Conservation (phyloP, 2,329 filamentous ascomycete species). For the Ascochyta viciae-villosae region DNA sequence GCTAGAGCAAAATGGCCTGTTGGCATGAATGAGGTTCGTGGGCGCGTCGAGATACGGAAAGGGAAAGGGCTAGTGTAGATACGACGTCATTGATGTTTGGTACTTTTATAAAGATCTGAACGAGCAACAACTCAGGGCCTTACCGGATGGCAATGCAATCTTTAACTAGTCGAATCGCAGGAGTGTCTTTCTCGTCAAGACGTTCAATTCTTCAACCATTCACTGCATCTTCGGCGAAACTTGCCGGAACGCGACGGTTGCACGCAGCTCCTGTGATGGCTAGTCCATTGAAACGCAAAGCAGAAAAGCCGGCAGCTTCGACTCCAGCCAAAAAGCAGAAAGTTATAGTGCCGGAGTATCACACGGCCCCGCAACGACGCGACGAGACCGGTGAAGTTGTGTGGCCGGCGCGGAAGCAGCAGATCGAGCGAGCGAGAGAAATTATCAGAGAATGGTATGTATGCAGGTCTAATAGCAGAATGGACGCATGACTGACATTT, state of each 20-base stretch:
- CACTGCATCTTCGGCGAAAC: no score
- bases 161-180: neutral
- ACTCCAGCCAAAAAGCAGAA: slow-evolving; percentile 37
- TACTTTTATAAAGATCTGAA: neutral
- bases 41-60: neutral
- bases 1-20: slow-evolving; percentile 21
- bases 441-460: slow-evolving; percentile 66
- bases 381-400: slow-evolving; percentile 55
- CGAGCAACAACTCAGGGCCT: neutral
- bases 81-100: slow-evolving; percentile 15
- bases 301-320: slow-evolving; percentile 22
- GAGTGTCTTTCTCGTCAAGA: neutral
- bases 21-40: neutral
- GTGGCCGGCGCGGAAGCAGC: slow-evolving; percentile 67
- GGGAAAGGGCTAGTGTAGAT: slow-evolving; percentile 10
- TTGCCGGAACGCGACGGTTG: slow-evolving; percentile 1
- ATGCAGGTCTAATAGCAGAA: neutral
- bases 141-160: slow-evolving; percentile 1
- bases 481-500: slow-evolving; percentile 3
- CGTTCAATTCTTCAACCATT: neutral
- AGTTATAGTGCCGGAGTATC: slow-evolving; percentile 40
- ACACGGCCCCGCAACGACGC: slow-evolving; percentile 35
- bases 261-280: slow-evolving; percentile 26
- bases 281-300: slow-evolving; percentile 42
- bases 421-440: slow-evolving; percentile 62